Base-by-base conservation (phyloP, 345 rosid genomes). In the Boechera retrofracta region DNA sequence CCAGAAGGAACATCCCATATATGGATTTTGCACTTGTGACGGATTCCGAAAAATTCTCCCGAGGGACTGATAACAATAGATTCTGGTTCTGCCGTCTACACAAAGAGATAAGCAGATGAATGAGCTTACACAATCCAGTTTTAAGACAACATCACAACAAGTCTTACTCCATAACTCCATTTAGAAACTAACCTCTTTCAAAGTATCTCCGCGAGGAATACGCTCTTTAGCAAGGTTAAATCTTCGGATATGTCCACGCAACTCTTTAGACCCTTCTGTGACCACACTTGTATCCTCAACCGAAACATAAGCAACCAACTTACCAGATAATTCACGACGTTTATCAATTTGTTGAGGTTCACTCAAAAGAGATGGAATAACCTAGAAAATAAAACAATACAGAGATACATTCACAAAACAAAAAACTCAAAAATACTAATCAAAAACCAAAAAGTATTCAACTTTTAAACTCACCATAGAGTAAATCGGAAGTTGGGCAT, bases 1-100 rank as follows among this genome's bases (percentile, higher is more conserved):
- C 42, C 51, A 64, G 78, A 81, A 32, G 94, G 91, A 47, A 86
- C 93, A 79, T 85, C 87, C 98, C 98, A 92, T 67, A 91, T 81
- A 64, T 75, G 74, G 68, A 95, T 80, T 63, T 82, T 92, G 45
- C 77, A 83, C 79, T 89, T 89, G 78, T 72, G 77, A 5, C 45
- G 44, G 60, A 94, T 83, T 69, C 97, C 93, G 26, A 89, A 84
- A 87, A 65, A 90, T 8, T 81, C 83, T 55, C 96, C 96, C 0
- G 83, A 85, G 12, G 98, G 80, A 79, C 93, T 80, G 26, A 80
- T 73, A 64, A 89, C 87, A 74, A 95, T 83, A 57, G 80, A 52
- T 75, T 85, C 84, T 5, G 96, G 92, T 45, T 79, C 78, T 77
- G 79, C 78, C 16, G 83, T 92, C 99, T 95, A 91, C 73, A 67